phyloP scores from a whole-genome alignment of 2,329 filamentous ascomycete genomes.

The Aureobasidium sp. region DNA sequence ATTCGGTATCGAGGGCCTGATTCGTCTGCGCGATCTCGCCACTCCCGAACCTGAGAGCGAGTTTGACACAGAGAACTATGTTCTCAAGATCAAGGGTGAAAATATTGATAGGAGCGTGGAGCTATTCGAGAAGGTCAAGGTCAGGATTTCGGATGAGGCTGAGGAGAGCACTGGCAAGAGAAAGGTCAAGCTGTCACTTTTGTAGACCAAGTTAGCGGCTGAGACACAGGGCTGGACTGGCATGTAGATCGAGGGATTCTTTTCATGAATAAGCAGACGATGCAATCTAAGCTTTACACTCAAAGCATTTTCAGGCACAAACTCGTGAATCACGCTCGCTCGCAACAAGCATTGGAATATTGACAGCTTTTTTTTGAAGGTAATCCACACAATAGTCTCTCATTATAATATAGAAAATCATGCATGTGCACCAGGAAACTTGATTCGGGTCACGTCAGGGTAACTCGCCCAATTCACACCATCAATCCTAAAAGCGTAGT shows the following conservation, averaged over 20 bases:
- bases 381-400: no score
- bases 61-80: constrained; percentile 83
- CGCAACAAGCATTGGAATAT: no score
- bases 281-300: background rate
- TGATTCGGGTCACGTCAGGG: no score
- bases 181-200: constrained; percentile 64
- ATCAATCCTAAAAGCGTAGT: no score
- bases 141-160: constrained; percentile 85
- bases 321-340: no score
- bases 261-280: background rate
- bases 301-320: no score
- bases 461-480: no score
- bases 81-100: constrained; percentile 52
- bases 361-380: no score
- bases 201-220: constrained; percentile 28
- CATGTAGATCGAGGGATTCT: background rate
- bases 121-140: constrained; percentile 85
- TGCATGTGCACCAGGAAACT: no score
- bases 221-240: background rate
- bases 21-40: constrained; percentile 76
- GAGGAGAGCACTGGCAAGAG: constrained; percentile 96
- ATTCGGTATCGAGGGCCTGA: constrained; percentile 91
- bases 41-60: constrained; percentile 67
- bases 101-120: constrained; percentile 53
- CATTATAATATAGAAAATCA: no score